A percentile compares a stretch with the other conserved stretches of the same genome.
phyloP scores from a whole-genome alignment of 805 yeast species.

The Cyberlindnera saturnus region DNA sequence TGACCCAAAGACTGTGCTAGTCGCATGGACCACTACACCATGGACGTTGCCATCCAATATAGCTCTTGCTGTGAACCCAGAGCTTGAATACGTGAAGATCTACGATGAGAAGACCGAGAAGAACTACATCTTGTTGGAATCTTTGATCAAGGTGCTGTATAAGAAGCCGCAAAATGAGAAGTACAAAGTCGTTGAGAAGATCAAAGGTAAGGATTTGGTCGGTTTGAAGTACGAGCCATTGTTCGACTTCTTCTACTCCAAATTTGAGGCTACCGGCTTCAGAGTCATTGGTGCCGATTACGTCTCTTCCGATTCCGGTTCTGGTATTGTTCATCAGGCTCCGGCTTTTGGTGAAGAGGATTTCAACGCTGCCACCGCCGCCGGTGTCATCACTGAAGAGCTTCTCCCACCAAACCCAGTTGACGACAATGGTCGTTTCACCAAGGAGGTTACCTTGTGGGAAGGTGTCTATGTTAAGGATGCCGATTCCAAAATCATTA shows the following conservation, averaged over 20 bases:
- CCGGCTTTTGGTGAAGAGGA: slow-evolving; percentile 99
- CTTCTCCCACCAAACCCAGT: slow-evolving; percentile 86
- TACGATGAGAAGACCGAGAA: slow-evolving; percentile 81
- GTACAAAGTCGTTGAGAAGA: slow-evolving; percentile 71
- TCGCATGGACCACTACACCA: slow-evolving; percentile 99
- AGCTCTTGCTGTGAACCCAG: slow-evolving; percentile 87
- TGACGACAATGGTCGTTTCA: slow-evolving; percentile 87
- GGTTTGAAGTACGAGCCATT: slow-evolving; percentile 81
- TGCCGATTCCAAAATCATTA: slow-evolving; percentile 89
- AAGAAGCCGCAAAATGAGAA: slow-evolving; percentile 93
- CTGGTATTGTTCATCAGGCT: slow-evolving; percentile 97
- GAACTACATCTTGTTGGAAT: slow-evolving; percentile 79
- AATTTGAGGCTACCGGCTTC: slow-evolving; percentile 73
- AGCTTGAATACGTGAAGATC: slow-evolving; percentile 86
- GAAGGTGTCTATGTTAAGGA: slow-evolving; percentile 88
- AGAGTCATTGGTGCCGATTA: slow-evolving; percentile 76
- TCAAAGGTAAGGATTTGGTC: slow-evolving; percentile 72
- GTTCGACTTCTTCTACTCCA: slow-evolving; percentile 72
- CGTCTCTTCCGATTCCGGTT: slow-evolving; percentile 93
- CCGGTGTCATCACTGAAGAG: slow-evolving; percentile 68
- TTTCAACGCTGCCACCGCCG: slow-evolving; percentile 72
- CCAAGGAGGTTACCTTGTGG: slow-evolving; percentile 65
- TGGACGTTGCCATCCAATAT: slow-evolving; percentile 98
- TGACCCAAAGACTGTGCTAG: slow-evolving; percentile 76
- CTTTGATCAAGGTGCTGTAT: slow-evolving; percentile 76